Base-by-base conservation (phyloP, 768 basidiomycete species). In the Hericium rajendrae region DNA sequence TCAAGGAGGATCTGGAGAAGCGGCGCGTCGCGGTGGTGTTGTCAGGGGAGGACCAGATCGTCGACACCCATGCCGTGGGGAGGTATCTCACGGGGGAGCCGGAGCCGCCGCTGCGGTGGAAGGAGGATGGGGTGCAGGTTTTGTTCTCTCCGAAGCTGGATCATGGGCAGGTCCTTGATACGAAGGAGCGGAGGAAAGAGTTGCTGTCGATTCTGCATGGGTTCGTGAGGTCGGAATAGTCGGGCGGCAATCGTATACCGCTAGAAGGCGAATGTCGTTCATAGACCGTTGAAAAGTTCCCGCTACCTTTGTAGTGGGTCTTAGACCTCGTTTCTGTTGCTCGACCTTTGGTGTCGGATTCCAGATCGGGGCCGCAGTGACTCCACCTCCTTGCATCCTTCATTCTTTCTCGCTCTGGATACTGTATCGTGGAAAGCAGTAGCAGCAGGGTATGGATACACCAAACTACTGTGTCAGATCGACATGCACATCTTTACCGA, bases 1-100 rank as follows among this genome's bases (percentile, higher is more conserved):
- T 82, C 77, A 76, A 72, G 60, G 82, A 81, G 54, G 84, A 86
- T 54, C 60, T 87, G 1, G 53, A 38, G 6, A 68, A 62, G 3
- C 61, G 59, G 55, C 53, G 49, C 10, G 66, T 73, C 12, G 71
- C 69, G 10, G 71, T 79, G 6, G 69, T 67, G 57, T 59, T 78
- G 37, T 66, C 71, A 32, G 76, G 71, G 37, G 60, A 62, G 53
- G 78, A 78, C 58, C 76, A 76, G 64, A 71, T 78, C 39, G 72
- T 78, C 10, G 68, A 78, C 43, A 63, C 76, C 16, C 60, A 53
- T 15, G 68, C 66, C 32, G 74, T 78, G 46, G 61, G 72, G 57
- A 58, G 60, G 57, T 78, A 78, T 56, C 58, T 79, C 53, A 78
- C 77, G 3, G 69, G 62, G 0, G 70, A 69, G 53, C 59, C 62